These are phyloP conservation scores for Diplodia scrobiculata DNA, from an alignment of 2,329 filamentous ascomycete genomes.

Conservation along the genomic window DNA sequence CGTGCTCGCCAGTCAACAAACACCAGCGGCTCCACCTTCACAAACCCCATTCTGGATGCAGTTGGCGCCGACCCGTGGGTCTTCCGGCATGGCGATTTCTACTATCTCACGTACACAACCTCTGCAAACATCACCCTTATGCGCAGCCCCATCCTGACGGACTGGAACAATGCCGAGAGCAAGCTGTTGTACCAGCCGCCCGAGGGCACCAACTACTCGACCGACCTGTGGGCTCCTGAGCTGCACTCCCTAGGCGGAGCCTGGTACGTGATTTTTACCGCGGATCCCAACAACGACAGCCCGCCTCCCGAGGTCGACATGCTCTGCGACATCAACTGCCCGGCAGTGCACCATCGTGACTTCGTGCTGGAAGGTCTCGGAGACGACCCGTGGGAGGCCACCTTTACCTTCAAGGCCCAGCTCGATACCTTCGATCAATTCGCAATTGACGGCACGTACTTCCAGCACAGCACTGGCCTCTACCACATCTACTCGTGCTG, in stretches of 20 bases:
- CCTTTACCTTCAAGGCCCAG: slow-evolving; percentile 51
- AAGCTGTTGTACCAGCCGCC: slow-evolving; percentile 50
- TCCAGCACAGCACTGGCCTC: slow-evolving; percentile 45
- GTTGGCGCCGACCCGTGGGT: slow-evolving; percentile 48
- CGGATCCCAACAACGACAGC: slow-evolving; percentile 51
- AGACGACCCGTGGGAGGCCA: slow-evolving; percentile 50
- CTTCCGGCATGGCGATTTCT: slow-evolving; percentile 3
- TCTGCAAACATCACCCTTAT: slow-evolving; percentile 49
- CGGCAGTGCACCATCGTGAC: slow-evolving; percentile 57
- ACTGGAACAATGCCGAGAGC: slow-evolving; percentile 51
- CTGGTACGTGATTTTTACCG: slow-evolving; percentile 59
- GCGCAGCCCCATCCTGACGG: slow-evolving; percentile 47
- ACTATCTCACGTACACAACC: slow-evolving; percentile 50
- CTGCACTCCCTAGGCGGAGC: slow-evolving; percentile 51
- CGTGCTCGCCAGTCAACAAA: slow-evolving; percentile 22
- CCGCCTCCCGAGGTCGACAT: slow-evolving; percentile 54
- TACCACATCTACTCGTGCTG: slow-evolving; percentile 49
- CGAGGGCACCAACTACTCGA: slow-evolving; percentile 49
- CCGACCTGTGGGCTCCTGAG: slow-evolving; percentile 56
- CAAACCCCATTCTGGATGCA: slow-evolving; percentile 49
- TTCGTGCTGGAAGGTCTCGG: slow-evolving; percentile 49
- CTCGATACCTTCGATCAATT: slow-evolving; percentile 57
- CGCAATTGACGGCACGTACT: slow-evolving; percentile 58
- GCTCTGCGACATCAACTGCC: slow-evolving; percentile 53
- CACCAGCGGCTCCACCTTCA: slow-evolving; percentile 43